Conservation (phyloP, 352 stramenopile species). For the Poterioochromonas sp. region DNA sequence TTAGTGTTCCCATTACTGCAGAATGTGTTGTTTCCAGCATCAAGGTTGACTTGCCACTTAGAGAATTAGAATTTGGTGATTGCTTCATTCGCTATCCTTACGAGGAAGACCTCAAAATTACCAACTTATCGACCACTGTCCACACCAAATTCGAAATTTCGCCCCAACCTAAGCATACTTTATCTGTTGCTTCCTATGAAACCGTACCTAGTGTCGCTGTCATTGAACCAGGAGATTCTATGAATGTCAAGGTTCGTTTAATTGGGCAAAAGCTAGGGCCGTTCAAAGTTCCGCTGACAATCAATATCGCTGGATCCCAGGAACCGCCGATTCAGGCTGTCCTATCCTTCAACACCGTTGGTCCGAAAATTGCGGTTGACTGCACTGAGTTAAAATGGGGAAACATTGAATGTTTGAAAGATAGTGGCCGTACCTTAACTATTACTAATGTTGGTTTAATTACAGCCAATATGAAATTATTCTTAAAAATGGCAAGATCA, state of each 20-base stretch:
- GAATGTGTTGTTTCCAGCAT: conserved; percentile 57
- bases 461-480: conserved; percentile 75
- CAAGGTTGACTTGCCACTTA: conserved; percentile 34
- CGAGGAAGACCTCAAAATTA: conserved; percentile 63
- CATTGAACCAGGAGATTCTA: conserved; percentile 54
- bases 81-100: conserved; percentile 83
- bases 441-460: conserved; percentile 80
- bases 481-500: conserved; percentile 75
- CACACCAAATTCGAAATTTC: conserved; percentile 71
- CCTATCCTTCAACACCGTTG: conserved; percentile 64
- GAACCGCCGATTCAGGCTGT: conserved; percentile 74
- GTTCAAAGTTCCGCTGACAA: conserved; percentile 72
- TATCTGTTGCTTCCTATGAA: conserved; percentile 64
- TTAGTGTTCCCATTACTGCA: conserved; percentile 73
- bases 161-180: conserved; percentile 74
- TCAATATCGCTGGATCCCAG: conserved; percentile 68
- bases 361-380: conserved; percentile 70
- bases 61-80: conserved; percentile 71
- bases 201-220: conserved; percentile 55
- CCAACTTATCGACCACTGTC: conserved; percentile 66
- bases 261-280: conserved; percentile 74
- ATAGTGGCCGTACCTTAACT: conserved; percentile 57
- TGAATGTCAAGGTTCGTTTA: conserved; percentile 66
- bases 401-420: conserved; percentile 71
- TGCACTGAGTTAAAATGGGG: conserved; percentile 69